A percentile compares a stretch with the other conserved stretches of the same genome.
These are phyloP conservation scores for Sporothrix euskadiensis DNA, from an alignment of 2,329 filamentous ascomycete genomes.

Conservation along the genomic window DNA sequence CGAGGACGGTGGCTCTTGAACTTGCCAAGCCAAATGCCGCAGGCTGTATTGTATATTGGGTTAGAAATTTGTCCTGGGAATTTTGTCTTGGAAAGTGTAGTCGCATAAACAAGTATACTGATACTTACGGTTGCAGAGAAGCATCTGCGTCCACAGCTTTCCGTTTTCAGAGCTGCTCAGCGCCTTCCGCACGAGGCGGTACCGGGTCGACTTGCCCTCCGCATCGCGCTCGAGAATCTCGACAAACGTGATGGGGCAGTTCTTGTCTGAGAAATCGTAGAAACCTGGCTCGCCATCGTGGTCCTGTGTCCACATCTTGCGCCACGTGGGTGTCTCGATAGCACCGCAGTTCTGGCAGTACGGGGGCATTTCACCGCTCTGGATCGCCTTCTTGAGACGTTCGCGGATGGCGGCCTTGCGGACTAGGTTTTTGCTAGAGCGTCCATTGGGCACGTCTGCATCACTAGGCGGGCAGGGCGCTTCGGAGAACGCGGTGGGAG, in stretches of 20 bases:
- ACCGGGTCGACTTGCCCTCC: slow-evolving; percentile 62
- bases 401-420: slow-evolving; percentile 64
- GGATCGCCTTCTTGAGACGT: slow-evolving; percentile 63
- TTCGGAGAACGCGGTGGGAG: slow-evolving; percentile 42
- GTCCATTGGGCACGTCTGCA: slow-evolving; percentile 42
- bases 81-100: too few species aligned
- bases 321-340: slow-evolving; percentile 95
- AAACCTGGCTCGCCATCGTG: slow-evolving; percentile 68
- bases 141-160: slow-evolving; percentile 66
- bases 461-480: slow-evolving; percentile 50
- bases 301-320: slow-evolving; percentile 84
- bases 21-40: slow-evolving; percentile 92
- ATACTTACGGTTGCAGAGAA: slow-evolving; percentile 82
- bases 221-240: slow-evolving; percentile 64
- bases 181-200: slow-evolving; percentile 77
- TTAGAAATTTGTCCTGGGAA: neutral
- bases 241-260: slow-evolving; percentile 73
- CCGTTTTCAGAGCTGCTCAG: slow-evolving; percentile 64
- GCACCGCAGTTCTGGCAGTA: slow-evolving; percentile 92
- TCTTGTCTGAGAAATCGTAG: slow-evolving; percentile 70
- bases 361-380: slow-evolving; percentile 79
- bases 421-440: slow-evolving; percentile 63
- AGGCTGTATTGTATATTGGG: slow-evolving; percentile 54
- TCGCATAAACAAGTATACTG: slow-evolving; percentile 42
- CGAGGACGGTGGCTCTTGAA: slow-evolving; percentile 80